Conservation (phyloP, 2,329 filamentous ascomycete species). For the Fusarium nodosum region DNA sequence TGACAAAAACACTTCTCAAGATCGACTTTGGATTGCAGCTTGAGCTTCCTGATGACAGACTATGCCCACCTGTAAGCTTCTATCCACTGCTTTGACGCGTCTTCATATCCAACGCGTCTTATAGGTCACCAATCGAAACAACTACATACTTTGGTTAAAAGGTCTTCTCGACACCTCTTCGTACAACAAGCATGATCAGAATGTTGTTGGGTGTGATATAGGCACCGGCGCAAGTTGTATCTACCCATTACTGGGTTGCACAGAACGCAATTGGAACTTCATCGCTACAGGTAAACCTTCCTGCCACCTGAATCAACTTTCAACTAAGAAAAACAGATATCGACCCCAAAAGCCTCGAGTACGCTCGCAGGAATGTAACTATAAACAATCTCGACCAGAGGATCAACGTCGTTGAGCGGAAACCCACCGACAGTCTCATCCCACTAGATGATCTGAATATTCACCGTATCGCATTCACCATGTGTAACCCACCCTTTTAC, state of each 20-base stretch:
- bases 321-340: slow-evolving; percentile 68
- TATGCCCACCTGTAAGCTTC: slow-evolving; percentile 82
- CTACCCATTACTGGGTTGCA: slow-evolving; percentile 85
- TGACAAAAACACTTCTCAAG: slow-evolving; percentile 84
- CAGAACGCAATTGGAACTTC: slow-evolving; percentile 80
- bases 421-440: slow-evolving; percentile 68
- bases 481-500: slow-evolving; percentile 98
- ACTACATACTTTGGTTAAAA: slow-evolving; percentile 93
- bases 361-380: slow-evolving; percentile 75
- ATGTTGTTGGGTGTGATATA: slow-evolving; percentile 81
- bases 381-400: slow-evolving; percentile 74
- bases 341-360: slow-evolving; percentile 76
- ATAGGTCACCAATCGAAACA: slow-evolving; percentile 76
- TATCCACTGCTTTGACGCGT: not conserved
- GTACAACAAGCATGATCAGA: slow-evolving; percentile 62
- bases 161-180: slow-evolving; percentile 79
- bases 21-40: slow-evolving; percentile 80
- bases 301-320: not conserved
- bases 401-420: slow-evolving; percentile 73
- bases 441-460: slow-evolving; percentile 69
- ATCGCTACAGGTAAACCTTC: slow-evolving; percentile 67
- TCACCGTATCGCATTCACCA: slow-evolving; percentile 78
- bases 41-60: slow-evolving; percentile 78
- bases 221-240: slow-evolving; percentile 93
- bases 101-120: slow-evolving; percentile 13